Evolutionary conservation across 179 eudicot species (phyloP), one percentile per base, ranked within the genome.

Genomic region (Nepenthes alata): DNA sequence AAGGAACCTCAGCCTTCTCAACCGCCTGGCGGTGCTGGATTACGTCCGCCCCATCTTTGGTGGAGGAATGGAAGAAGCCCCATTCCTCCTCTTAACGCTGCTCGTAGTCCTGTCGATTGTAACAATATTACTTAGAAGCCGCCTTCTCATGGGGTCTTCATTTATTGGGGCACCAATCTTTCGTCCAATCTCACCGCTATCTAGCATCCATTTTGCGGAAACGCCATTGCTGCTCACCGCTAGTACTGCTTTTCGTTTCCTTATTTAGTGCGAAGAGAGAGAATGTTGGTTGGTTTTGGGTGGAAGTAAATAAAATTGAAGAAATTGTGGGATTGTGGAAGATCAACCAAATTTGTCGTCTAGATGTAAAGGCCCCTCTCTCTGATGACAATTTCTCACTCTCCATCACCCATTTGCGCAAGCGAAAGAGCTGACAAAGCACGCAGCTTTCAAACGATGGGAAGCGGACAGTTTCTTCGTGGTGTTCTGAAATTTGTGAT

Each of bases 1-100:
- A 4, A 94, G 83, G 56, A 94, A 94, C 15, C 86, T 65, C 16
- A 94, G 68, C 66, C 96, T 78, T 64, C 72, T 79, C 37, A 94
- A 73, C 13, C 96, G 97, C 57, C 77, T 75, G 1, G 76, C 74
- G 3, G 81, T 78, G 2, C 74, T 67, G 25, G 78, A 76, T 63
- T 67, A 68, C 47, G 54, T 15, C 49, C 83, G 67, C 0, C 55
- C 60, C 73, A 79, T 72, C 73, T 66, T 72, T n/a, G 83, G 74
- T 16, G 44, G 60, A 59, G 57, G 44, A 41, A n/a, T 67, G 58
- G 66, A 62, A 7, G 13, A 62, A 49, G 35, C 64, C 10, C 10
- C 47, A 53, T 54, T 66, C 16, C 60, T 72, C 59, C 78, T 78
- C 44, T 52, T 72, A 1, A 67, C 62, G 52, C 49, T 78, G 72